Evolutionary conservation across 176 grass and related monocot species (phyloP), one percentile per base, ranked within the genome.

Genomic region (Aegilops umbellulata): DNA sequence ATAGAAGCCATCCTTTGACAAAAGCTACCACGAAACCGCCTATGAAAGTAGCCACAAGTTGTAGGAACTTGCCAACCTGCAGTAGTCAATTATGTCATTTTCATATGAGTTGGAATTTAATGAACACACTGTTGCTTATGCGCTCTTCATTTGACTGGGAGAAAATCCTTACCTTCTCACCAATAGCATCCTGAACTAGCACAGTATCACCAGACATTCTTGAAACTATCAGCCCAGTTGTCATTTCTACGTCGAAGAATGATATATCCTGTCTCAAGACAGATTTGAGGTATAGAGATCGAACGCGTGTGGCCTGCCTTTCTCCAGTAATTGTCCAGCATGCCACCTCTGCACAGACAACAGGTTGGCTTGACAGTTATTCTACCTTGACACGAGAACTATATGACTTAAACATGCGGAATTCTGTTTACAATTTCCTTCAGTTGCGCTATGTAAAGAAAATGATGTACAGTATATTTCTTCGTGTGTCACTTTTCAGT

Each of bases 291-390:
- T 97, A 97, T 20, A 94, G 4, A 88, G 86, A 89, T 29, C 94
- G 87, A 84, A 97, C 82, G 26, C 80, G 87, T 13, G 87, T 23
- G 0, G 94, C 94, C 57, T 97, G 91, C 79, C 94, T 90, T 83
- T 97, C 94, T 51, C 94, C 92, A 6, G 87, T 97, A 34, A 90
- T 91, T 47, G 90, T 97, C 94, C 92, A 97, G 22, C 94, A 97
- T 81, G 94, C 57, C 12, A 96, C 94, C 91, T 96, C 94, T 96
- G 84, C 80, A 31, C 6, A 65, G 53, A 70, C 0, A 24, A 25
- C 19, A 36, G 60, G 61, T 47, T 51, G 15, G 22, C 5, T 79
- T 60, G 34, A 73, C 39, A 10, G 44, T 67, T 67, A 34, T 64
- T 38, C 23, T 65, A 63, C 9, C n/a, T 17, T 76, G 55, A 53